These are phyloP conservation scores for Cystofilobasidium capitatum DNA, from an alignment of 768 basidiomycete genomes.

Conservation along the genomic window DNA sequence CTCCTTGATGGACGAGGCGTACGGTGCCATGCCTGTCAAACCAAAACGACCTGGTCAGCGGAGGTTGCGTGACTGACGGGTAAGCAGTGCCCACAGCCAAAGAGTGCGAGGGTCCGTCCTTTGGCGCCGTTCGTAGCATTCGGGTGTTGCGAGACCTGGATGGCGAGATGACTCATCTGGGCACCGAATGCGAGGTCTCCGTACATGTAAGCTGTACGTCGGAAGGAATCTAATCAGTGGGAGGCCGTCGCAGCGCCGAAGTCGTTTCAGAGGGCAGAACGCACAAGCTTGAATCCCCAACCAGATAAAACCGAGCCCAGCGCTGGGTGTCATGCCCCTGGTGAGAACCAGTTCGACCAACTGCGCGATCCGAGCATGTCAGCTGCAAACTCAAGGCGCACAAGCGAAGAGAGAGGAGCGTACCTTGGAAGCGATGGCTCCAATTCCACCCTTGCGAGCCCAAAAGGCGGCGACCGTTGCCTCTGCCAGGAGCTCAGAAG, in stretches of 20 bases:
- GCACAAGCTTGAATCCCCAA: conserved; percentile 41
- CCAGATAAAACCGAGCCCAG: conserved; percentile 65
- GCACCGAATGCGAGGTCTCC: neutral
- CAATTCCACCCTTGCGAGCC: conserved; percentile 50
- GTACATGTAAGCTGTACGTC: neutral
- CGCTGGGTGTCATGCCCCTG: conserved; percentile 59
- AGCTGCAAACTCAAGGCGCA: neutral
- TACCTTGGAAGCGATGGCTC: conserved; percentile 59
- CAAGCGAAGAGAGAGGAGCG: conserved; percentile 30
- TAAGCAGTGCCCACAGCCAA: too few species aligned
- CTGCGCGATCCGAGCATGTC: neutral
- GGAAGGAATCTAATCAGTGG: neutral
- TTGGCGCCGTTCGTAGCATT: neutral
- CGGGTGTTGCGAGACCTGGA: neutral
- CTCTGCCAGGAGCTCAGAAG: conserved; percentile 58
- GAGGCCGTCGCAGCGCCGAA: neutral
- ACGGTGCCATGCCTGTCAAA: neutral
- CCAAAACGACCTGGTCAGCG: neutral
- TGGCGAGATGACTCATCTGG: neutral
- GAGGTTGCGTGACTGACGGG: too few species aligned
- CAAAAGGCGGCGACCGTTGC: conserved; percentile 65
- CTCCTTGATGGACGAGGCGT: neutral
- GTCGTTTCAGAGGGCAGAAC: neutral
- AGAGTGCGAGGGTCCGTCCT: neutral
- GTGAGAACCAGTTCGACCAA: conserved; percentile 37